Percentiles rank a stretch among this genome's conserved stretches.
Conservation (phyloP, 169 alveolate species). For the Eimeria necatrix region DNA sequence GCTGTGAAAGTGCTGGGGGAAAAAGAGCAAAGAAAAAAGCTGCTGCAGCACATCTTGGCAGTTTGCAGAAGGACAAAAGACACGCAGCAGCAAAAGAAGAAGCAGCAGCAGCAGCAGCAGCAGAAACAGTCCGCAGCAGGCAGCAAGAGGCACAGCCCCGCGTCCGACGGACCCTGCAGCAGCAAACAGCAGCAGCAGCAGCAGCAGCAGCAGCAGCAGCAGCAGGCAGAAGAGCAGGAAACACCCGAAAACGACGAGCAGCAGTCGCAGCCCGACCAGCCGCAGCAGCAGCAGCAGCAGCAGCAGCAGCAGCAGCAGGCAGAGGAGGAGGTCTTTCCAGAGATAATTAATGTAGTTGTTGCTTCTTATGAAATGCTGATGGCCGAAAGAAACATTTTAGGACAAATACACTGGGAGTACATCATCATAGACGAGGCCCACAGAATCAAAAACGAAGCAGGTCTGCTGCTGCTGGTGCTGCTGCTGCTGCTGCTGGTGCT, state of each 20-base stretch:
- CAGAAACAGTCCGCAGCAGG: neutral
- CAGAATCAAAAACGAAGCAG: constrained; percentile 97
- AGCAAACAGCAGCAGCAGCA: constrained; percentile 41
- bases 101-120: constrained; percentile 33
- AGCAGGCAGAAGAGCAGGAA: neutral
- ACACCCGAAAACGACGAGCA: neutral
- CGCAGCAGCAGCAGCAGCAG: neutral
- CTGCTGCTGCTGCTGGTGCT: neutral
- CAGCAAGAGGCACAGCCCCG: neutral
- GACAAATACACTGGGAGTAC: constrained; percentile 95
- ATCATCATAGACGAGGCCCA: constrained; percentile 99
- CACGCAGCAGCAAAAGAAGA: neutral
- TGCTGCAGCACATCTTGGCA: constrained; percentile 70
- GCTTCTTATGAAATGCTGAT: constrained; percentile 94
- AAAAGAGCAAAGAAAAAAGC: constrained; percentile 93
- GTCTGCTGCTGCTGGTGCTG: constrained; percentile 32
- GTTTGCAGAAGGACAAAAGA: neutral
- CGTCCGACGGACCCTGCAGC: no score
- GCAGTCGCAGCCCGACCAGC: neutral
- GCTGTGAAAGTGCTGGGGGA: constrained; percentile 95
- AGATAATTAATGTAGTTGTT: constrained; percentile 91
- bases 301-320: neutral
- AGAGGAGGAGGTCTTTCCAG: constrained; percentile 85
- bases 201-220: constrained; percentile 24
- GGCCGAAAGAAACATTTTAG: constrained; percentile 92